Evolutionary conservation across 768 basidiomycete genomes (phyloP).

Genomic region (Suillus subluteus): DNA sequence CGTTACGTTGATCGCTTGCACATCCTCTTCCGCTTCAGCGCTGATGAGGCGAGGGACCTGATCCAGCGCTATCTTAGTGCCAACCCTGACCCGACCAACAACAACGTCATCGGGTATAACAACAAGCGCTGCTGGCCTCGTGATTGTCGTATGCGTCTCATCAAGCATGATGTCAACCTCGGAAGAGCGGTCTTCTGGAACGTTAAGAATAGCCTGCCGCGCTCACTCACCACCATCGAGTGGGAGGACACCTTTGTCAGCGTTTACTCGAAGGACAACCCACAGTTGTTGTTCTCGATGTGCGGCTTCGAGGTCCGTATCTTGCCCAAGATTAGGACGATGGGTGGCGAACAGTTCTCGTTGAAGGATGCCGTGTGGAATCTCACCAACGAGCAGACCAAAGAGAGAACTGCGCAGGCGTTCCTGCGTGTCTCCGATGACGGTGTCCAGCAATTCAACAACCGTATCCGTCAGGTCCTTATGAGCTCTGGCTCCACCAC

Average conservation of each 20-base stretch:
- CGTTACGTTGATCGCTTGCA: slow-evolving; percentile 96
- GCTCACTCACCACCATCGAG: slow-evolving; percentile 96
- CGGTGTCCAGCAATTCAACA: slow-evolving; percentile 96
- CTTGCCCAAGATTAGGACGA: slow-evolving; percentile 92
- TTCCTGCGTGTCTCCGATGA: slow-evolving; percentile 98
- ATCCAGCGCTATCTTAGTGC: slow-evolving; percentile 98
- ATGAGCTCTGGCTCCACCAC: slow-evolving; percentile 99
- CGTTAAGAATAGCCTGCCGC: slow-evolving; percentile 93
- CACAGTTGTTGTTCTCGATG: slow-evolving; percentile 97
- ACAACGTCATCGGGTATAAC: slow-evolving; percentile 99
- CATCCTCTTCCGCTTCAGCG: slow-evolving; percentile 96
- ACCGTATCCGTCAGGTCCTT: slow-evolving; percentile 92
- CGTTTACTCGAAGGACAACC: slow-evolving; percentile 97
- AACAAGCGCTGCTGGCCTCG: slow-evolving; percentile 99
- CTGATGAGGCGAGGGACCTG: slow-evolving; percentile 95
- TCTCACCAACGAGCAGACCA: slow-evolving; percentile 94
- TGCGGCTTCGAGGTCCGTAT: slow-evolving; percentile 99
- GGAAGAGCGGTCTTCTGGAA: slow-evolving; percentile 99
- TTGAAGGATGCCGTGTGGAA: slow-evolving; percentile 97
- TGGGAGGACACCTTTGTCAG: slow-evolving; percentile 99
- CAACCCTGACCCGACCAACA: slow-evolving; percentile 98
- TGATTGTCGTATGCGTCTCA: slow-evolving; percentile 98
- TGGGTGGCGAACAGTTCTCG: slow-evolving; percentile 96
- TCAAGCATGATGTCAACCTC: slow-evolving; percentile 99
- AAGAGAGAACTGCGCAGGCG: slow-evolving; percentile 97